phyloP scores from a whole-genome alignment of 2,329 filamentous ascomycete species.

The Colletotrichum zoysiae region DNA sequence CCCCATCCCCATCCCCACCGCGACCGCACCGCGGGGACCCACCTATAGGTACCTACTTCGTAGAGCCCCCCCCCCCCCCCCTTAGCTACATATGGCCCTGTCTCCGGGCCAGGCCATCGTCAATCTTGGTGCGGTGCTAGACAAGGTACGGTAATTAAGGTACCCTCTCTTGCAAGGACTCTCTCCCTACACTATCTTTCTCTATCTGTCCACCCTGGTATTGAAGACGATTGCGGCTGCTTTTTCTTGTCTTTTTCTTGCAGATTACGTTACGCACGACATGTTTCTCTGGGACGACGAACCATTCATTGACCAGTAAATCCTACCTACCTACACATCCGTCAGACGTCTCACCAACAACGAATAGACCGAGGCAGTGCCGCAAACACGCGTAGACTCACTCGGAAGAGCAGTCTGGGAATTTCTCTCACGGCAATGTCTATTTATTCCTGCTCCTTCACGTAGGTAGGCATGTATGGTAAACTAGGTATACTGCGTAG shows the following conservation, averaged over 20 bases:
- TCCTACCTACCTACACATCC: neutral
- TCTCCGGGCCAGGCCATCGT: slow-evolving; percentile 16
- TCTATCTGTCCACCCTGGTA: neutral
- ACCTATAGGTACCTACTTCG: too few species aligned
- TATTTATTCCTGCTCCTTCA: neutral
- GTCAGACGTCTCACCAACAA: slow-evolving; percentile 15
- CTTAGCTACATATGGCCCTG: slow-evolving; percentile 32
- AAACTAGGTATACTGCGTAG: too few species aligned
- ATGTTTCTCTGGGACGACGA: slow-evolving; percentile 14
- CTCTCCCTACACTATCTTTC: too few species aligned
- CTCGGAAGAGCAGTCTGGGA: neutral
- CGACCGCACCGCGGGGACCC: neutral
- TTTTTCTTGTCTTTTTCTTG: slow-evolving; percentile 3
- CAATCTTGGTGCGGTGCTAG: slow-evolving; percentile 14
- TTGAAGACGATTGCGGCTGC: slow-evolving; percentile 9
- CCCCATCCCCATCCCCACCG: neutral
- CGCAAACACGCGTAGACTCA: neutral
- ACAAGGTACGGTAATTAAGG: slow-evolving; percentile 17
- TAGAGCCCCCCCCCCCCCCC: neutral
- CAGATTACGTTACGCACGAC: neutral
- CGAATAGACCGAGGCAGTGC: slow-evolving; percentile 26
- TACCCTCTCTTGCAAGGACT: neutral
- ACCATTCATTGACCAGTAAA: neutral
- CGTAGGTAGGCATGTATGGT: too few species aligned
- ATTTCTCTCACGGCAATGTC: neutral